Evolutionary conservation across 306 rosid species (phyloP).

Genomic region (Castanospermum australe): DNA sequence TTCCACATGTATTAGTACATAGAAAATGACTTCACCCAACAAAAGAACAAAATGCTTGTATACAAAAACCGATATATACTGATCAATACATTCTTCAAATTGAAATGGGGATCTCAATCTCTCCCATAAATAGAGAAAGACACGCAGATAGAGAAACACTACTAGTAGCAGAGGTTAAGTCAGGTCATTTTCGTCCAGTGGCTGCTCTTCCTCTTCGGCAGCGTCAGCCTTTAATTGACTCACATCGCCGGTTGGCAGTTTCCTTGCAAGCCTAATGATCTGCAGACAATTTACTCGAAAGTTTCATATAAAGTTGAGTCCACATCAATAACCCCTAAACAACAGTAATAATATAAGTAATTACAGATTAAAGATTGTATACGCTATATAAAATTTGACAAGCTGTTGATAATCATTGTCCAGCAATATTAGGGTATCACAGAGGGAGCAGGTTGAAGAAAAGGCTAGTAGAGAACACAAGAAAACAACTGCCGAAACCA

Average conservation of each 20-base stretch:
- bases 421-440: not conserved
- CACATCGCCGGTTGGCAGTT: conserved; percentile 89
- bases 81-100: conserved; percentile 1
- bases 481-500: not conserved
- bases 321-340: not conserved
- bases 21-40: not conserved
- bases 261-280: conserved; percentile 87
- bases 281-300: conserved; percentile 39
- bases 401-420: not conserved
- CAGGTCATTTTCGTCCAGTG: conserved; percentile 87
- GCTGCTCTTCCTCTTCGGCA: conserved; percentile 49
- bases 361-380: not conserved
- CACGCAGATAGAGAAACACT: not conserved
- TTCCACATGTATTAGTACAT: not conserved
- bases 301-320: conserved; percentile 8
- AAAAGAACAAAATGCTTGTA: not conserved
- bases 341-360: not conserved
- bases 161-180: conserved; percentile 48
- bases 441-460: not conserved
- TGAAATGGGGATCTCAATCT: conserved; percentile 13
- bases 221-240: conserved; percentile 47
- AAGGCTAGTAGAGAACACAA: not conserved
- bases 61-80: conserved; percentile 22
- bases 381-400: not conserved
- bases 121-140: not conserved